These are phyloP conservation scores for Artemisia argyi DNA, from an alignment of 129 eudicot species.

Conservation along the genomic window DNA sequence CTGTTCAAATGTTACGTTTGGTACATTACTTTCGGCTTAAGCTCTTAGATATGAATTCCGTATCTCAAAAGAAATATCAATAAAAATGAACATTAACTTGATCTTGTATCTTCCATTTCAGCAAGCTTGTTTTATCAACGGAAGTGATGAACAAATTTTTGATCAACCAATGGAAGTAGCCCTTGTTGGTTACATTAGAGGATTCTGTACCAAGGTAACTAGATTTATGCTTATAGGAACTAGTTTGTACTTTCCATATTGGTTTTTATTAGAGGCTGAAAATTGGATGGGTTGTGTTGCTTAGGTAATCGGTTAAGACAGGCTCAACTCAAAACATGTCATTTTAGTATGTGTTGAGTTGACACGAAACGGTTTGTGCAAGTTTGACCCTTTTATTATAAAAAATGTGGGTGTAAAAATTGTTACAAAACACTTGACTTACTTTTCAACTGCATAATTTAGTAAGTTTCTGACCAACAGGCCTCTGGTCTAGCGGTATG, in stretches of 20 bases:
- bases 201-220: constrained; percentile 53
- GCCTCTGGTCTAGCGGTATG: too few relatives aligned
- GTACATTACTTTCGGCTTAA: neutral
- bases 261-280: neutral
- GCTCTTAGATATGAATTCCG: neutral
- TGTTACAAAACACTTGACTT: too few relatives aligned
- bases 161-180: constrained; percentile 43
- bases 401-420: too few relatives aligned
- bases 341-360: too few relatives aligned
- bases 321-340: too few relatives aligned
- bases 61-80: neutral
- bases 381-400: too few relatives aligned
- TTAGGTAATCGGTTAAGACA: neutral
- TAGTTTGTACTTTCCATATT: too few relatives aligned
- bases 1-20: neutral
- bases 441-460: too few relatives aligned
- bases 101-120: constrained; percentile 26
- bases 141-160: constrained; percentile 28
- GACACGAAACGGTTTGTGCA: too few relatives aligned
- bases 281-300: neutral
- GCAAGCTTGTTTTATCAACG: constrained; percentile 45
- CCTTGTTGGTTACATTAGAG: constrained; percentile 71
- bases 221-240: neutral
- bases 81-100: constrained; percentile 3
- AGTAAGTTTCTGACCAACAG: too few relatives aligned